A percentile compares a stretch with the other conserved stretches of the same genome.
Conservation (phyloP, 2,329 filamentous ascomycete genomes). For the Colletotrichum cereale region DNA sequence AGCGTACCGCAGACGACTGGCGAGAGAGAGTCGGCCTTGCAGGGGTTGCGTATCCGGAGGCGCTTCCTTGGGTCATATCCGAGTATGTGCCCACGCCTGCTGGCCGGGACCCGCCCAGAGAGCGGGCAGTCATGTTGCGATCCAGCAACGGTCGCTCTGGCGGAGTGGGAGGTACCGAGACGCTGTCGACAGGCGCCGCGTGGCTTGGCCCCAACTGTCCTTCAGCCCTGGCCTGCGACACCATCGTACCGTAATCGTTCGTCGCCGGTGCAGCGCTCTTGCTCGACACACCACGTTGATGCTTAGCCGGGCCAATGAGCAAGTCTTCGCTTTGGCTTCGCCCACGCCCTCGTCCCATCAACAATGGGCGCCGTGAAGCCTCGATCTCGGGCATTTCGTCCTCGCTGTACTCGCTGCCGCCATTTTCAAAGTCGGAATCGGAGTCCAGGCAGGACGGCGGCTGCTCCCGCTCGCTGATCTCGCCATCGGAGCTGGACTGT, state of each 20-base stretch:
- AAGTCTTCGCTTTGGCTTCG: slow-evolving; percentile 40
- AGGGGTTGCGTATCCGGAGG: slow-evolving; percentile 41
- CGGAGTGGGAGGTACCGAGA: slow-evolving; percentile 35
- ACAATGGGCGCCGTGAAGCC: slow-evolving; percentile 33
- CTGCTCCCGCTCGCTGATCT: slow-evolving; percentile 56
- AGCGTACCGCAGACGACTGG: slow-evolving; percentile 69
- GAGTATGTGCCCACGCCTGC: slow-evolving; percentile 32
- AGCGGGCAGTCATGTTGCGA: slow-evolving; percentile 35
- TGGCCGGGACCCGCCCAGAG: slow-evolving; percentile 27
- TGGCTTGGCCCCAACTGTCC: slow-evolving; percentile 32
- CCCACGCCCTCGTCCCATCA: slow-evolving; percentile 39
- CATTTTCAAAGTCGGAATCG: slow-evolving; percentile 50
- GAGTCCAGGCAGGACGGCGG: slow-evolving; percentile 46
- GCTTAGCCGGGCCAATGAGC: slow-evolving; percentile 28
- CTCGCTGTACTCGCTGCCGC: slow-evolving; percentile 49
- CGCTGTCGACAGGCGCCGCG: slow-evolving; percentile 16
- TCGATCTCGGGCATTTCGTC: slow-evolving; percentile 43
- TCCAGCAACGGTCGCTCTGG: slow-evolving; percentile 31
- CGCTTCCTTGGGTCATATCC: slow-evolving; percentile 17
- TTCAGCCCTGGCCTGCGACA: slow-evolving; percentile 36
- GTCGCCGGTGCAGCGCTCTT: slow-evolving; percentile 25
- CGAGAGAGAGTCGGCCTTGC: slow-evolving; percentile 63
- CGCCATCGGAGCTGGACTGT: slow-evolving; percentile 48
- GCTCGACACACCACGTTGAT: slow-evolving; percentile 35
- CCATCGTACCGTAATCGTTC: slow-evolving; percentile 45